phyloP scores from a whole-genome alignment of 148 eudicot species.

The Vaccinium myrtillus region DNA sequence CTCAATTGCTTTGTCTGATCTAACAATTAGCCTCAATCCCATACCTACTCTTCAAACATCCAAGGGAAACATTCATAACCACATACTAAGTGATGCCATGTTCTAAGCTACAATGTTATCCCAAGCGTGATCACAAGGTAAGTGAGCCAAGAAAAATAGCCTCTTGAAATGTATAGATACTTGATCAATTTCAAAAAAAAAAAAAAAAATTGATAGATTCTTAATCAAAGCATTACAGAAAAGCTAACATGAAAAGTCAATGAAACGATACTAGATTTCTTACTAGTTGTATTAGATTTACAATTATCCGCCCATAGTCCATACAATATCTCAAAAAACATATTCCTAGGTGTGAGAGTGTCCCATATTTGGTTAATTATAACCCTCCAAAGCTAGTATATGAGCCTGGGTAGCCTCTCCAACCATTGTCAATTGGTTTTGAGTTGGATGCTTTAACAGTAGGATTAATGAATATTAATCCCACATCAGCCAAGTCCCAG shows the following conservation, averaged over 20 bases:
- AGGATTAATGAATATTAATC: neutral
- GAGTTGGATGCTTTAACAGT: too few relatives aligned
- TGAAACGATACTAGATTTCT: neutral
- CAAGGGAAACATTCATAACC: neutral
- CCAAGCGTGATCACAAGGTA: neutral
- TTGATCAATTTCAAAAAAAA: too few relatives aligned
- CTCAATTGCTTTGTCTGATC: too few relatives aligned
- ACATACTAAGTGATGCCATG: neutral
- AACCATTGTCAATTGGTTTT: too few relatives aligned
- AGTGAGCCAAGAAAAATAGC: neutral
- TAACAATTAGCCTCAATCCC: neutral
- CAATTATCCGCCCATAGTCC: too few relatives aligned
- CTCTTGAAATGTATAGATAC: neutral
- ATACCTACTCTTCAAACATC: neutral
- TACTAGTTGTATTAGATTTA: neutral
- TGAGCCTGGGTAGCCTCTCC: too few relatives aligned
- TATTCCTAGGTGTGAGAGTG: too few relatives aligned
- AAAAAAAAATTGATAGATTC: neutral
- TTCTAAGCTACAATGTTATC: neutral
- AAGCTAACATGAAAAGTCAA: neutral
- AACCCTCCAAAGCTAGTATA: too few relatives aligned
- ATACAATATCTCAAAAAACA: too few relatives aligned
- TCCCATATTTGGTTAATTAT: too few relatives aligned
- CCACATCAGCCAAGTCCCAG: neutral
- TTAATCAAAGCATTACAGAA: neutral